These are phyloP conservation scores for Saccharomycopsis amapae DNA, from an alignment of 805 yeast genomes.

Conservation along the genomic window DNA sequence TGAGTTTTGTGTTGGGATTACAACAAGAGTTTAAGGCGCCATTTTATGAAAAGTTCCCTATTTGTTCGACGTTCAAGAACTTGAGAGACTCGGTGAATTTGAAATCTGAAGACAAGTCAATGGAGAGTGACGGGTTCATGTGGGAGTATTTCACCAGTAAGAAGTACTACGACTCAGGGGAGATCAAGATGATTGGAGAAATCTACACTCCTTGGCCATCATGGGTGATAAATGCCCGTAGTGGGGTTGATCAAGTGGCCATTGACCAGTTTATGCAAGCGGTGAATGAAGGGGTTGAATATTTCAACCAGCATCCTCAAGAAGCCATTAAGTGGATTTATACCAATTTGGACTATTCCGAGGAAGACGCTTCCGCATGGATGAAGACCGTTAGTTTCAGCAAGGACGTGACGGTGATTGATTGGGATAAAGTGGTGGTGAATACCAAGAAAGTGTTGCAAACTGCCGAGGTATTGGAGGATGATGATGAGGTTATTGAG, in stretches of 20 bases:
- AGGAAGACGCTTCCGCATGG: slow-evolving; percentile 78
- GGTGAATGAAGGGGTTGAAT: slow-evolving; percentile 58
- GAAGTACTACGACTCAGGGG: slow-evolving; percentile 71
- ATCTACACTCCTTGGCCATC: slow-evolving; percentile 97
- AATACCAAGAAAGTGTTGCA: slow-evolving; percentile 52
- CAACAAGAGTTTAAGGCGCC: slow-evolving; percentile 47
- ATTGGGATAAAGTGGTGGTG: slow-evolving; percentile 43
- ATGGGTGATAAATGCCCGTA: slow-evolving; percentile 67
- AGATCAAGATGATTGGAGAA: slow-evolving; percentile 76
- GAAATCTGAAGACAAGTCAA: slow-evolving; percentile 20
- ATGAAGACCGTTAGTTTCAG: slow-evolving; percentile 65
- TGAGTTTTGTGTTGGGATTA: slow-evolving; percentile 78
- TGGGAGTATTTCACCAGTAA: slow-evolving; percentile 94
- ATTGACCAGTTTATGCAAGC: slow-evolving; percentile 41
- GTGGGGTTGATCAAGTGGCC: slow-evolving; percentile 29
- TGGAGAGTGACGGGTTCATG: slow-evolving; percentile 73
- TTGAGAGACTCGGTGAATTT: slow-evolving; percentile 74
- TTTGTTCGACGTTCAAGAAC: slow-evolving; percentile 62
- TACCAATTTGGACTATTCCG: slow-evolving; percentile 63
- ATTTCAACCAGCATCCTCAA: slow-evolving; percentile 52
- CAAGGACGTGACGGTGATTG: slow-evolving; percentile 36
- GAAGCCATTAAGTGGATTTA: slow-evolving; percentile 63
- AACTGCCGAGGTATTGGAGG: slow-evolving; percentile 52
- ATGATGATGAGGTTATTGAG: slow-evolving; percentile 25
- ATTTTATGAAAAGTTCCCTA: slow-evolving; percentile 45